A percentile compares a stretch with the other conserved stretches of the same genome.
Evolutionary conservation across 352 stramenopile species (phyloP).

Genomic region (Blastocystis sp.): DNA sequence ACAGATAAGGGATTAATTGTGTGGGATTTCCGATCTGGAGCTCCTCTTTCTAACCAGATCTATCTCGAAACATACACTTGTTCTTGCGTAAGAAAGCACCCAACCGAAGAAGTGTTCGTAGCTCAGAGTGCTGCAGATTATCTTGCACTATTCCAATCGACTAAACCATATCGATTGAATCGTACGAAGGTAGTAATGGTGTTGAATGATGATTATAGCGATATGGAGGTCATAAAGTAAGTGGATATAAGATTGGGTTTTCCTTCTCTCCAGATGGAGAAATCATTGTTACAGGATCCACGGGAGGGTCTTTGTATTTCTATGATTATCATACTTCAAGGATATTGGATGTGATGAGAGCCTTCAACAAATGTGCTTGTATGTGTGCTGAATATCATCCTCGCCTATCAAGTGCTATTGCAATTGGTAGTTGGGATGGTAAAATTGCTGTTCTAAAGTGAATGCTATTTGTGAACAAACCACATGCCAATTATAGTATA

Average conservation of each 20-base stretch:
- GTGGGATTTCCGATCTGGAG: constrained; percentile 32
- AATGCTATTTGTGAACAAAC: background rate
- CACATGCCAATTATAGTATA: background rate
- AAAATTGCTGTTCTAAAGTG: constrained; percentile 35
- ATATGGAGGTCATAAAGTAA: constrained; percentile 1
- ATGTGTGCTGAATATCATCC: constrained; percentile 35
- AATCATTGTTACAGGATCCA: background rate
- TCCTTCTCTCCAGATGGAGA: constrained; percentile 32
- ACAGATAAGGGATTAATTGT: constrained; percentile 39
- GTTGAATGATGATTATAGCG: background rate
- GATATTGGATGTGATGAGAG: background rate
- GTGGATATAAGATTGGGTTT: constrained; percentile 25
- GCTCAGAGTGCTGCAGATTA: constrained; percentile 33
- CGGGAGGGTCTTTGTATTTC: background rate
- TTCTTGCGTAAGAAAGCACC: constrained; percentile 33
- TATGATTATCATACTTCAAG: constrained; percentile 21
- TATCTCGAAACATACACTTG: constrained; percentile 38
- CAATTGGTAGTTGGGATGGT: constrained; percentile 41
- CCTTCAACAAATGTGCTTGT: background rate
- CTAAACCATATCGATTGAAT: constrained; percentile 36
- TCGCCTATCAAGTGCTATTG: background rate
- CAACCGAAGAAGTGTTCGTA: constrained; percentile 12
- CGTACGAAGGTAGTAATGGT: background rate
- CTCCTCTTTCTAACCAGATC: constrained; percentile 24
- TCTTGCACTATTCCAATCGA: constrained; percentile 41